These are phyloP conservation scores for Hemileia vastatrix DNA, from an alignment of 1,284 basidiomycete species.

Conservation along the genomic window DNA sequence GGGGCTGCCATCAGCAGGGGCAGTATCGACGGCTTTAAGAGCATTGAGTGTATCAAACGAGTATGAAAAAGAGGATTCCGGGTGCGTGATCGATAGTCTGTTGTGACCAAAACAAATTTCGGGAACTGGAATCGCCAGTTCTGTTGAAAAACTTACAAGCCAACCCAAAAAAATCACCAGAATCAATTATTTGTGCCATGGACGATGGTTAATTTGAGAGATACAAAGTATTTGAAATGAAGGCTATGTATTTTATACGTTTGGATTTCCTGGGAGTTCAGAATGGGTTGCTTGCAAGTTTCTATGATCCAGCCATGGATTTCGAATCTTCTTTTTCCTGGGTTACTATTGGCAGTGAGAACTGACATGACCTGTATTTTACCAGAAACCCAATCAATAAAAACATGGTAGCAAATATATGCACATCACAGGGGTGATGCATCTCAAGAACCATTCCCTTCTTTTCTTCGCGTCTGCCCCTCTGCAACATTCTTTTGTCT, in stretches of 20 bases:
- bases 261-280: constrained; percentile 50
- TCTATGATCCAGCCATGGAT: constrained; percentile 46
- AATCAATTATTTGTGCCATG: neutral
- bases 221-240: neutral
- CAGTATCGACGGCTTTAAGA: constrained; percentile 59
- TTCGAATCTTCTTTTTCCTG: constrained; percentile 32
- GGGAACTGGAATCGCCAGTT: constrained; percentile 71
- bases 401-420: too few species aligned
- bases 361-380: too few species aligned
- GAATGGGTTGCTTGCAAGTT: constrained; percentile 46
- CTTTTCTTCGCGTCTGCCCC: too few species aligned
- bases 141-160: constrained; percentile 58
- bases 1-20: constrained; percentile 62
- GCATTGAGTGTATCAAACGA: constrained; percentile 62
- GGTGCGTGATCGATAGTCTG: constrained; percentile 54
- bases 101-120: constrained; percentile 98
- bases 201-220: neutral
- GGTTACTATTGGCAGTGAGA: too few species aligned
- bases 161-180: constrained; percentile 47
- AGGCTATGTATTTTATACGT: constrained; percentile 37
- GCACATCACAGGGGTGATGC: too few species aligned
- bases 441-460: too few species aligned
- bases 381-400: too few species aligned
- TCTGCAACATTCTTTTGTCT: too few species aligned
- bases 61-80: constrained; percentile 56